Percentiles rank a stretch among this genome's conserved stretches.
Evolutionary conservation across 1,139 yeast genomes (phyloP).

Genomic region (Suhomyces panamericanus): DNA sequence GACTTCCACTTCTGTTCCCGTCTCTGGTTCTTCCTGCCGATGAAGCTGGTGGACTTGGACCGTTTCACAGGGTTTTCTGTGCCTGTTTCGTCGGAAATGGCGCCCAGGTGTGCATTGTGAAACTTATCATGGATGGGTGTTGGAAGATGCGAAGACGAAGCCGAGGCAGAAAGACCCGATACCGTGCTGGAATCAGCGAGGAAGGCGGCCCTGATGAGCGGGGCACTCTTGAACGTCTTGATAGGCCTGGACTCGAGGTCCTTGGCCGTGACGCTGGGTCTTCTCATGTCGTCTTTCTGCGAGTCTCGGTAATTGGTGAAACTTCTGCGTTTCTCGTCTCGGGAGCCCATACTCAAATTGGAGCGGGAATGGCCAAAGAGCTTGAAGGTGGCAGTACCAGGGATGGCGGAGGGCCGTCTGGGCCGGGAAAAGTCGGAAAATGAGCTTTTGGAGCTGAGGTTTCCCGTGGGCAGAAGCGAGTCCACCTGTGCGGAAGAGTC

Average conservation of each 20-base stretch:
- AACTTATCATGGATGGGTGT: not conserved
- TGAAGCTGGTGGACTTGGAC: conserved; percentile 30
- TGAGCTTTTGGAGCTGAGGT: conserved; percentile 6
- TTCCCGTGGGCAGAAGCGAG: conserved; percentile 1
- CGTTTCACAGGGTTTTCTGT: conserved; percentile 16
- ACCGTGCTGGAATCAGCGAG: not conserved
- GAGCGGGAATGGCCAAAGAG: conserved; percentile 6
- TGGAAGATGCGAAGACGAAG: too few relatives aligned
- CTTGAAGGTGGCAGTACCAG: conserved; percentile 1
- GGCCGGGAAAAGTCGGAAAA: conserved; percentile 7
- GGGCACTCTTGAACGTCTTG: conserved; percentile 8
- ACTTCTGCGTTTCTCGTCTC: conserved; percentile 5
- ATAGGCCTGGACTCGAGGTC: not conserved
- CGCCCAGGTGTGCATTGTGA: not conserved
- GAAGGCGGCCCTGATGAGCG: conserved; percentile 1
- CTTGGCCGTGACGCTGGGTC: not conserved
- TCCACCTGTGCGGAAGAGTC: conserved; percentile 15
- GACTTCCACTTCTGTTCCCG: conserved; percentile 32
- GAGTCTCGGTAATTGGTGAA: conserved; percentile 10
- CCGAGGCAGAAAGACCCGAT: too few relatives aligned
- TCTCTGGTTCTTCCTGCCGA: conserved; percentile 16
- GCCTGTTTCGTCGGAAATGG: conserved; percentile 7
- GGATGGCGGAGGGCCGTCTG: not conserved
- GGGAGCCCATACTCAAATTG: conserved; percentile 2
- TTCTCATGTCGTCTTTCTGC: not conserved